Percentiles rank a stretch among this genome's conserved stretches.
phyloP scores from a whole-genome alignment of 352 stramenopile species.

The Phytophthora multivora region DNA sequence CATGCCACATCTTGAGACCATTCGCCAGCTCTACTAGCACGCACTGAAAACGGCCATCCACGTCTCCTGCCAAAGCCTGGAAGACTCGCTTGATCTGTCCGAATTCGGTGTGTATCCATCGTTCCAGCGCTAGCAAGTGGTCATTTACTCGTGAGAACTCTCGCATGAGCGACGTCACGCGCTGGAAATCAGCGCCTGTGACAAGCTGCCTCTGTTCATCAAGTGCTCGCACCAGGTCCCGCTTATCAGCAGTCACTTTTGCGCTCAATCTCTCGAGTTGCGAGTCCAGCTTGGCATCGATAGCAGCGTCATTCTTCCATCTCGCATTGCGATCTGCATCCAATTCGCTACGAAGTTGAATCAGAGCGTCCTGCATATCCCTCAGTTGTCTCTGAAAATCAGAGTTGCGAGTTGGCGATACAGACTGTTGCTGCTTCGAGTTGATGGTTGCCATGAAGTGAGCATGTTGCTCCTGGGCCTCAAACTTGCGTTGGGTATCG shows the following conservation, averaged over 20 bases:
- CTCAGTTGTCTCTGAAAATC: constrained; percentile 37
- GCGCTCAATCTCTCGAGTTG: constrained; percentile 52
- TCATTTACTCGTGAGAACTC: constrained; percentile 66
- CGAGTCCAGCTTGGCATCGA: constrained; percentile 46
- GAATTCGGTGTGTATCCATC: constrained; percentile 61
- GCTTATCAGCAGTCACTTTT: constrained; percentile 54
- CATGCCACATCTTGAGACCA: constrained; percentile 36
- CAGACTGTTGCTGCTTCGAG: constrained; percentile 43
- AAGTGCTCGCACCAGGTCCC: constrained; percentile 51
- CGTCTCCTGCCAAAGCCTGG: constrained; percentile 43
- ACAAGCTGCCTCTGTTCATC: constrained; percentile 61
- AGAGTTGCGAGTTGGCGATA: constrained; percentile 17
- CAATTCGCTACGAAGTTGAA: constrained; percentile 57
- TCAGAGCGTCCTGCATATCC: constrained; percentile 42
- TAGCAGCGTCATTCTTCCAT: constrained; percentile 48
- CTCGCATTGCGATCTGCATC: constrained; percentile 62
- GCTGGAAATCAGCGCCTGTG: constrained; percentile 52
- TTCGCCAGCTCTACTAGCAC: constrained; percentile 41
- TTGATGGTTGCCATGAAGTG: constrained; percentile 24
- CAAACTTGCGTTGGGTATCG: constrained; percentile 44
- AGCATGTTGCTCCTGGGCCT: constrained; percentile 51
- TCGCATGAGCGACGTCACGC: constrained; percentile 49
- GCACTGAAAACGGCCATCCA: constrained; percentile 43
- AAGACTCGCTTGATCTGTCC: constrained; percentile 54
- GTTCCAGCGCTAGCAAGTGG: constrained; percentile 60